Percentiles rank a stretch among this genome's conserved stretches.
Conservation (phyloP, 257 asterid genomes). For the Eustoma russellianum region DNA sequence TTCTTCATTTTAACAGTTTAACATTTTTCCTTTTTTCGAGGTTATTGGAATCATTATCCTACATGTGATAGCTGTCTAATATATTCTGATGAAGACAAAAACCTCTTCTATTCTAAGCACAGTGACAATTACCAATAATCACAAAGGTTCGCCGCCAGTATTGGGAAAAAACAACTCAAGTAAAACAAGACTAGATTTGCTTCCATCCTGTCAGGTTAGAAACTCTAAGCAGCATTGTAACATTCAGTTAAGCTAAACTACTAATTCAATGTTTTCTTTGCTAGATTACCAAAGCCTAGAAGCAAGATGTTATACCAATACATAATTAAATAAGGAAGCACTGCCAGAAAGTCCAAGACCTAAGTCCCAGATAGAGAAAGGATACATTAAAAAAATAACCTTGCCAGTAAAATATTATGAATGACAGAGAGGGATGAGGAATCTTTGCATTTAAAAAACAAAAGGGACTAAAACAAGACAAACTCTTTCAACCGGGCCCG, state of each 20-base stretch:
- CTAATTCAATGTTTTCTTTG: neutral
- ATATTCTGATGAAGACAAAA: constrained; percentile 10
- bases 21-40: neutral
- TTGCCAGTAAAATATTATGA: neutral
- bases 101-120: constrained; percentile 14
- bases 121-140: constrained; percentile 15
- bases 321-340: neutral
- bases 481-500: neutral
- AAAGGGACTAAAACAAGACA: constrained; percentile 4
- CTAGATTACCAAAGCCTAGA: constrained; percentile 9
- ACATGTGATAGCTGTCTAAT: constrained; percentile 1
- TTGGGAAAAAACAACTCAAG: neutral
- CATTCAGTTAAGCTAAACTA: neutral
- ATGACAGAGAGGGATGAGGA: neutral
- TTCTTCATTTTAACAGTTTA: neutral
- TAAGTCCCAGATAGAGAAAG: neutral
- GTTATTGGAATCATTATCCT: constrained; percentile 4
- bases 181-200: neutral
- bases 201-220: neutral
- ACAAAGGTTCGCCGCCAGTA: constrained; percentile 8
- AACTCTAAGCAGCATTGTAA: neutral
- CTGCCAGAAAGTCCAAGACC: too few relatives aligned
- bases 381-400: neutral
- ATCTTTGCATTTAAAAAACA: constrained; percentile 1
- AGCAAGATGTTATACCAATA: neutral